phyloP scores from a whole-genome alignment of 139 green algal species.

The Spirogloea muscicola region DNA sequence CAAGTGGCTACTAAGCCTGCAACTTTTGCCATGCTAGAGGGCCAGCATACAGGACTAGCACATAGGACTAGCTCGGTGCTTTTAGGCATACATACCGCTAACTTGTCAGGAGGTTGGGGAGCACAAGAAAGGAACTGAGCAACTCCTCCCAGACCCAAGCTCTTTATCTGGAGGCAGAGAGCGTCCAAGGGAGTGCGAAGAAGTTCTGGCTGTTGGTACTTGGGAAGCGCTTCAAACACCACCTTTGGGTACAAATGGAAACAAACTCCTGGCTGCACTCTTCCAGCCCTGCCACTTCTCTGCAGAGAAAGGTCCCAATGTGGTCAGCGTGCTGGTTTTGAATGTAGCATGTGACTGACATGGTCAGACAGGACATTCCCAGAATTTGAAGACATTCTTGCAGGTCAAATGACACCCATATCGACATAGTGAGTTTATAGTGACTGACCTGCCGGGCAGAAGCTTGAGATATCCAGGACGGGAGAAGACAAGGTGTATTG shows the following conservation, averaged over 20 bases:
- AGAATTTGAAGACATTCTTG: too few species aligned
- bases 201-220: slow-evolving; percentile 49
- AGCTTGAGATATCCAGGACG: slow-evolving; percentile 88
- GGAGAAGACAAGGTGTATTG: slow-evolving; percentile 53
- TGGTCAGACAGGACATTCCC: too few species aligned
- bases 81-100: too few species aligned
- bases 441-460: slow-evolving; percentile 71
- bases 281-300: slow-evolving; percentile 44
- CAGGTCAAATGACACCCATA: too few species aligned
- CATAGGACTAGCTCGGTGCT: too few species aligned
- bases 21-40: too few species aligned
- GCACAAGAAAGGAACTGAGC: slow-evolving; percentile 38
- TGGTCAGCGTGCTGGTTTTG: too few species aligned
- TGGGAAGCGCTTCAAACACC: slow-evolving; percentile 11
- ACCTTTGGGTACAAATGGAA: slow-evolving; percentile 51
- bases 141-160: slow-evolving; percentile 12
- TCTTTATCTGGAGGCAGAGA: slow-evolving; percentile 59
- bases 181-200: slow-evolving; percentile 51
- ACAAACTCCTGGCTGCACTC: slow-evolving; percentile 49
- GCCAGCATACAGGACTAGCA: too few species aligned
- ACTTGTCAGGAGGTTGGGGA: slow-evolving; percentile 43
- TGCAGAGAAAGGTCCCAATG: too few species aligned
- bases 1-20: too few species aligned
- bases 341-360: too few species aligned
- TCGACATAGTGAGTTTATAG: too few species aligned